Base-by-base conservation (phyloP, 768 basidiomycete species). In the Boletus reticuloceps region DNA sequence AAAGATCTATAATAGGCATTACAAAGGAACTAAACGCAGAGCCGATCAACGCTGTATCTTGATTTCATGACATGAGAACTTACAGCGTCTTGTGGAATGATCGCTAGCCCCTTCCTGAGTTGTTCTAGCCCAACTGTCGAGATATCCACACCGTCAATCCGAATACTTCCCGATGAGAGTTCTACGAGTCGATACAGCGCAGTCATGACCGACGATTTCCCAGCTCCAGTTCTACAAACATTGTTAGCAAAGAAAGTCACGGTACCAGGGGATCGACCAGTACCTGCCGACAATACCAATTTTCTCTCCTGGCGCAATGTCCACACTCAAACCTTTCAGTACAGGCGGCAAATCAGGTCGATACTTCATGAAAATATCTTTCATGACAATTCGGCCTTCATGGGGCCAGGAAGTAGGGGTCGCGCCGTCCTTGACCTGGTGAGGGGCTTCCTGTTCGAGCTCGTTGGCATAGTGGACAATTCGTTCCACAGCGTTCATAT, bases 401-500 rank as follows among this genome's bases (percentile, higher is more conserved):
- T 77, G 67, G 5, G 95, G 95, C 95, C 94, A 97, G 3, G 79
- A 69, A 3, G 77, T 55, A 0, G 83, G 70, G 1, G 86, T 87
- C 59, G 81, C 82, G 27, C 69, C 75, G 16, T 84, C 85, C 0
- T 83, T 77, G 17, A 88, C 69, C 39, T 85, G 78, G 62, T 89
- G 83, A 1, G 88, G 79, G 2, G 88, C 82, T 70, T 95, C 93
- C 68, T 94, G 88, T 66, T 94, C 91, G 17, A 97, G 76, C 29
- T 84, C 80, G 19, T 81, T 80, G 40, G 87, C 85, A 63, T 97
- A 97, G 66, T 93, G 82, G 4, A 92, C 74, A 17, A 98, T 77
- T 25, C 94, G 86, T 67, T 91, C 89, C 9, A 91, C 88, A n/a
- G 85, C 83, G 67, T 93, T 93, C 90, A 95, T 94, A 70, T 94